Evolutionary conservation across 768 basidiomycete genomes (phyloP).

Genomic region (Leccinum subgranulosum): DNA sequence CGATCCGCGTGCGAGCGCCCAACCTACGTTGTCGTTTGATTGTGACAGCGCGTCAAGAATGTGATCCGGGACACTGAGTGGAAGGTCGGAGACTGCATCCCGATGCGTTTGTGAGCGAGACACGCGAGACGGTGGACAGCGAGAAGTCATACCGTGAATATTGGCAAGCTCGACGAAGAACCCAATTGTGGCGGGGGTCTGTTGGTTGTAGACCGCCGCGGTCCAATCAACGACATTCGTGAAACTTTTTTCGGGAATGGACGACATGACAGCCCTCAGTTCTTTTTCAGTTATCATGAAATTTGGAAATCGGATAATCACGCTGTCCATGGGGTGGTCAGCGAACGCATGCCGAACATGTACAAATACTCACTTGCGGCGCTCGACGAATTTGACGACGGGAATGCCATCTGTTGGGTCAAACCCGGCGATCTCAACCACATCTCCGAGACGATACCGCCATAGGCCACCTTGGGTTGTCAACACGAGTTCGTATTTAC

Average conservation of each 20-base stretch:
- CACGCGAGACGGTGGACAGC: background rate
- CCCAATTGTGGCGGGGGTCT: constrained; percentile 5
- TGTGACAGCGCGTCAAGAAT: constrained; percentile 9
- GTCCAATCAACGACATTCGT: constrained; percentile 15
- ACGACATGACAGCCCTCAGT: constrained; percentile 5
- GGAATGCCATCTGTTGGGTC: constrained; percentile 17
- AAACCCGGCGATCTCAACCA: constrained; percentile 21
- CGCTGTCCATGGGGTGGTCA: background rate
- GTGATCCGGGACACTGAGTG: background rate
- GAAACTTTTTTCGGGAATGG: background rate
- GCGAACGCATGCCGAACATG: no score
- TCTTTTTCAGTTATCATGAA: constrained; percentile 13
- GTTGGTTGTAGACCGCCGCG: constrained; percentile 4
- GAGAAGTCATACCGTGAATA: background rate
- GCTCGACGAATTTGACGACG: constrained; percentile 15
- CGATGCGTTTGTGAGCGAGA: background rate
- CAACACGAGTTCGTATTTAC: constrained; percentile 17
- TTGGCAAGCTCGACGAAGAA: constrained; percentile 17
- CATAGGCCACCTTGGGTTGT: constrained; percentile 20
- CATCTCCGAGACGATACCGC: constrained; percentile 21
- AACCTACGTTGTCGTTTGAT: background rate
- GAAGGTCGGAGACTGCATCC: background rate
- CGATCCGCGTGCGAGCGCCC: background rate
- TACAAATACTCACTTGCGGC: constrained; percentile 9
- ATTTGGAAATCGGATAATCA: constrained; percentile 7